Base-by-base conservation (phyloP, 192 early-diverging fungal species). In the Rhizophlyctis rosea region DNA sequence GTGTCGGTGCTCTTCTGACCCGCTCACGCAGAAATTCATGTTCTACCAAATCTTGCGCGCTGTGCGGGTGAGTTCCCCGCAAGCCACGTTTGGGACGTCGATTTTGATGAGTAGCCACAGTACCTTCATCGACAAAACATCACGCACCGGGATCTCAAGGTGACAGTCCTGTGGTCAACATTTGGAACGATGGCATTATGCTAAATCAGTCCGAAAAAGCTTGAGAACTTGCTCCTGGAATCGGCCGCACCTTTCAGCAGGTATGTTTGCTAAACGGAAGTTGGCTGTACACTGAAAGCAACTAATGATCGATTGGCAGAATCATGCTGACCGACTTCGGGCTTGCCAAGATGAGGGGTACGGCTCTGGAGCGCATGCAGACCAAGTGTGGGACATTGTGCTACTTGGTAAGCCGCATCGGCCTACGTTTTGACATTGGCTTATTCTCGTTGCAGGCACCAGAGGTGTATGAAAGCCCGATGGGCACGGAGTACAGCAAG, bases 71-170 rank as follows among this genome's bases (percentile, higher is more conserved):
- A 1, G 14, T 34, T 18, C 7, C 51, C 51, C 29, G 27, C 56
- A 34, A 28, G n/a, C 16, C 34, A n/a, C 30, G 16, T 14, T 34
- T 57, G 0, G n/a, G 18, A 33, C 2, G 56, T 14, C 56, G 16
- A 34, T 16, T 34, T 5, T 23, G 1, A 34, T 23, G 69, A 80
- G 0, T 86, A 87, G 0, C 68, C 90, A 29, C 88, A 94, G 58
- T 91, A 94, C 68, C 84, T 96, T 57, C 93, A 96, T 63, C 67
- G 50, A 47, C 79, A 86, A 59, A 81, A 86, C 50, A 88, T 93
- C 30, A 85, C 93, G 50, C 93, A 95, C 51, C 78, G 92, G n/a
- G 93, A 95, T 67, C 64, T 95, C 14, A 95, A 96, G 32, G 64
- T 65, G 18, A 27, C 36, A 24, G 34, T 7, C 53, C 29, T 39